phyloP scores from a whole-genome alignment of 441 rosid genomes.

The Raphanus hybrid region DNA sequence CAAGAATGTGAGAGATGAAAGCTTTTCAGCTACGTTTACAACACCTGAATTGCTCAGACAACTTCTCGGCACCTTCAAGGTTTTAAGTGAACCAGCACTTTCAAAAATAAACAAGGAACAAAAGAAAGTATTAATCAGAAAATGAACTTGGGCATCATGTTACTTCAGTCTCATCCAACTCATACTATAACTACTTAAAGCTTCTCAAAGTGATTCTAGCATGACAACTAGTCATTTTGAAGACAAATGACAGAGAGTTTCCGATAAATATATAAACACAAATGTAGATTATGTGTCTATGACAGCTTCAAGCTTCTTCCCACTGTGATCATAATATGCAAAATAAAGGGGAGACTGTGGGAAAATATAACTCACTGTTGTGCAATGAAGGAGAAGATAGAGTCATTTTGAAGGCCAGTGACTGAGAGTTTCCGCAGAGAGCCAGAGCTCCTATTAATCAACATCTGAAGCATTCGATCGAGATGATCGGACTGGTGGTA shows the following conservation, averaged over 20 bases:
- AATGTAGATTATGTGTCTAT: no score
- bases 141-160: neutral
- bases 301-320: no score
- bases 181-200: neutral
- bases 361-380: constrained; percentile 60
- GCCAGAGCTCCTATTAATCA: constrained; percentile 63
- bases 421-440: constrained; percentile 71
- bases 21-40: constrained; percentile 67
- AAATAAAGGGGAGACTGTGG: no score
- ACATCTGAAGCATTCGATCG: constrained; percentile 73
- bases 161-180: no score
- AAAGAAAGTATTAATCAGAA: neutral
- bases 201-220: neutral
- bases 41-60: constrained; percentile 60
- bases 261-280: no score
- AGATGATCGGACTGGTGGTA: constrained; percentile 48
- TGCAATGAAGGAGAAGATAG: constrained; percentile 66
- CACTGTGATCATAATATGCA: no score
- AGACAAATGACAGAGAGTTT: neutral
- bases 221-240: neutral
- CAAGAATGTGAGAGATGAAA: constrained; percentile 65
- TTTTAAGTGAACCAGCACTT: constrained; percentile 80
- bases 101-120: constrained; percentile 29
- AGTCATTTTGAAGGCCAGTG: constrained; percentile 56
- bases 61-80: constrained; percentile 66